Conservation (phyloP, 805 yeast genomes). For the Candida chauliodis region DNA sequence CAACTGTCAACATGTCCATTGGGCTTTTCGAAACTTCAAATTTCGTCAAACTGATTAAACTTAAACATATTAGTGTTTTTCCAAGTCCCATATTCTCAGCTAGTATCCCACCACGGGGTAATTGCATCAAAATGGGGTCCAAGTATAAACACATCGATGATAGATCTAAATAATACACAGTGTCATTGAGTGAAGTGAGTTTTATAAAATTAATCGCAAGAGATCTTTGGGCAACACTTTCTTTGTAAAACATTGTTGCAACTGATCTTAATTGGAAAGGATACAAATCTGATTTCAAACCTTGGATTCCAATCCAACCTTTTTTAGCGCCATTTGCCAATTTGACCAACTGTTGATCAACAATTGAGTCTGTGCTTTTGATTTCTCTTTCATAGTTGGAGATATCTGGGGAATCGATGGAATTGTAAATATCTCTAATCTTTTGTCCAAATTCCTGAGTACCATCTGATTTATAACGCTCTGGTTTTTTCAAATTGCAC, state of each 20-base stretch:
- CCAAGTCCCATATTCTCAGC: conserved; percentile 73
- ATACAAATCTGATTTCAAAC: conserved; percentile 50
- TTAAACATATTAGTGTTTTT: conserved; percentile 57
- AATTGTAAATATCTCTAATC: conserved; percentile 32
- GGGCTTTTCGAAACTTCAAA: conserved; percentile 49
- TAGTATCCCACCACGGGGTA: conserved; percentile 59
- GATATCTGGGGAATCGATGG: conserved; percentile 26
- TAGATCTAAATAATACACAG: conserved; percentile 34
- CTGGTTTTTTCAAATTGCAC: conserved; percentile 4
- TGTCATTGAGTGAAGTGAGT: conserved; percentile 10
- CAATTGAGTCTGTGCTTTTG: not conserved
- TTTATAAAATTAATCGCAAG: conserved; percentile 34
- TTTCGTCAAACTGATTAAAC: conserved; percentile 53
- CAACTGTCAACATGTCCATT: conserved; percentile 14
- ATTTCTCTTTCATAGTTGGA: not conserved
- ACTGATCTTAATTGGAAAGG: conserved; percentile 60
- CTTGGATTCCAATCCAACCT: conserved; percentile 21
- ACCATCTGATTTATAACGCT: not conserved
- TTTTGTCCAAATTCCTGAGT: conserved; percentile 14
- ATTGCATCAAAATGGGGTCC: conserved; percentile 39
- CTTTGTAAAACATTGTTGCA: conserved; percentile 56
- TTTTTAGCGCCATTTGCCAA: conserved; percentile 15
- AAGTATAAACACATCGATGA: conserved; percentile 22
- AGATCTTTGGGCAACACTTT: conserved; percentile 29
- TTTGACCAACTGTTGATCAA: conserved; percentile 15